phyloP scores from a whole-genome alignment of 2,329 filamentous ascomycete genomes.

The Domatiomyces catenatus region DNA sequence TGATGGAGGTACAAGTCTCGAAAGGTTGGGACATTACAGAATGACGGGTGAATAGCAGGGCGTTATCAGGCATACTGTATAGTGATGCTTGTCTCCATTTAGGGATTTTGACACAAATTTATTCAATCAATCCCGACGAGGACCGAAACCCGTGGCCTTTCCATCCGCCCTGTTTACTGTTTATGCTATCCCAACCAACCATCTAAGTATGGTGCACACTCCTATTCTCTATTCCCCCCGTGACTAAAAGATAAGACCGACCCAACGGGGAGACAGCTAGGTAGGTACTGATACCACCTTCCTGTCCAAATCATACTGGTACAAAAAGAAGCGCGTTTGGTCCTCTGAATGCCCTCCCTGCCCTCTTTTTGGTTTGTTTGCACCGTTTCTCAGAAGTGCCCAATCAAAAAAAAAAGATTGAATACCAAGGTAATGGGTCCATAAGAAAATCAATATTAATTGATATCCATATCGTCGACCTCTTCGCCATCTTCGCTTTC shows the following conservation, averaged over 20 bases:
- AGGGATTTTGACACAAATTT: not conserved
- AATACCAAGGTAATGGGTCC: too few species aligned
- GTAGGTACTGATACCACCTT: too few species aligned
- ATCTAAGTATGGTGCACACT: not conserved
- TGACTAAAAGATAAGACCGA: too few species aligned
- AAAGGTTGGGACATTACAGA: not conserved
- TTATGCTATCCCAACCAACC: not conserved
- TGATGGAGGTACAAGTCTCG: not conserved
- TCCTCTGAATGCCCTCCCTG: not conserved
- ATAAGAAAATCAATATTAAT: constrained; percentile 4
- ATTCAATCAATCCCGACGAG: not conserved
- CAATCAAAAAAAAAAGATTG: not conserved
- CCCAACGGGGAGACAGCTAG: too few species aligned
- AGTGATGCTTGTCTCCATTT: not conserved
- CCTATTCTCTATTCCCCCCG: too few species aligned
- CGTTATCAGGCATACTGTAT: not conserved
- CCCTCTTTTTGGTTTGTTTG: too few species aligned
- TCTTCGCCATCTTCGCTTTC: constrained; percentile 26
- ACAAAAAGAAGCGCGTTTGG: too few species aligned
- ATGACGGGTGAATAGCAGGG: not conserved
- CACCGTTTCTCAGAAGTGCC: too few species aligned
- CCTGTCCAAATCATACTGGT: too few species aligned
- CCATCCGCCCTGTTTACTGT: not conserved
- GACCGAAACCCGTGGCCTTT: too few species aligned
- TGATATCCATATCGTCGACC: constrained; percentile 31